Evolutionary conservation across 257 asterid species (phyloP), one percentile per base, ranked within the genome.

Genomic region (Petunia secreta): DNA sequence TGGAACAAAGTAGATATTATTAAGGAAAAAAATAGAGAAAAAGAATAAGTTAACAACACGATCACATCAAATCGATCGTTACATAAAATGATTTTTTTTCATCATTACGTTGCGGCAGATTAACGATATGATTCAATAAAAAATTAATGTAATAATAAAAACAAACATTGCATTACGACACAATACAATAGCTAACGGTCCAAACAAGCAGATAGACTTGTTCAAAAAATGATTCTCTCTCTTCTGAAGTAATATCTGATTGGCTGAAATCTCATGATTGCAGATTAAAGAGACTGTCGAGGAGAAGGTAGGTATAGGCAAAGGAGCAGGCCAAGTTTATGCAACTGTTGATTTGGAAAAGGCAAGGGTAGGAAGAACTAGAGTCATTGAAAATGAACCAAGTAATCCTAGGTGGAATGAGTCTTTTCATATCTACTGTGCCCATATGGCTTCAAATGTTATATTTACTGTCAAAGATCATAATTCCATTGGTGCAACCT

Each of bases 401-500:
- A 84, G 85, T 77, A 91, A 86, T 82, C 99, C 98, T 0, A 85
- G 79, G 91, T 95, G 99, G 97, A 41, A 86, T 2, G 98, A 93
- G 84, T 95, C 98, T 25, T 95, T 93, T 71, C 98, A 95, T 80
- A 84, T 95, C 38, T 95, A 95, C 91, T 93, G 98, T 83, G 97
- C 90, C 1, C 99, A 95, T 82, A 80, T 41, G 84, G 97, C 97
- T 59, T 87, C 97, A 36, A 82, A 90, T 79, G 88, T 93, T 40
- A 89, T 90, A 55, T 95, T 93, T 88, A 93, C 99, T 1, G 92
- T 95, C 83, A 95, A 93, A 87, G 97, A 95, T 63, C 93, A 88
- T 78, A 91, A 95, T 77, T 93, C 98, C 78, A 91, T 95, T 57
- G 99, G 99, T 63, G 97, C 99, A 79, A 95, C 99, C 74, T 85